A percentile compares a stretch with the other conserved stretches of the same genome.
Evolutionary conservation across 208 protist species (phyloP).

Genomic region (Crithidia thermophila): DNA sequence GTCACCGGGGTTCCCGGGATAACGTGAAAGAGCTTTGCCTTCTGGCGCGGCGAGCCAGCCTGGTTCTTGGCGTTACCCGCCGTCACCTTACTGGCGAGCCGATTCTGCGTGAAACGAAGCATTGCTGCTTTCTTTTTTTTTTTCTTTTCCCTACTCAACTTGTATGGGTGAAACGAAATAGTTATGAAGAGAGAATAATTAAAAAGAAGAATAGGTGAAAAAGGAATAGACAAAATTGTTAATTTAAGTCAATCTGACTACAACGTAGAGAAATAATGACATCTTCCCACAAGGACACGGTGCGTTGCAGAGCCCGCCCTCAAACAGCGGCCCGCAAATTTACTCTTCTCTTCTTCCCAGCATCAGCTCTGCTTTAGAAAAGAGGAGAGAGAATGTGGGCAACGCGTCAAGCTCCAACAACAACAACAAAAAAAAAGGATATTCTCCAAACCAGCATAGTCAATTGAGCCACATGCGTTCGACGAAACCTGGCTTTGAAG

Average conservation of each 20-base stretch:
- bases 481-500: too few relatives aligned
- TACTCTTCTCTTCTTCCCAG: too few relatives aligned
- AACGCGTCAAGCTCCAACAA: too few relatives aligned
- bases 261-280: not conserved
- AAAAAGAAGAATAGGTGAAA: conserved; percentile 5
- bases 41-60: conserved; percentile 57
- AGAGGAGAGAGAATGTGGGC: too few relatives aligned
- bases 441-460: not conserved
- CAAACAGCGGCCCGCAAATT: too few relatives aligned
- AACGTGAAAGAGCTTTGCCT: conserved; percentile 75
- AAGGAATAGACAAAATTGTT: conserved; percentile 11
- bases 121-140: conserved; percentile 31
- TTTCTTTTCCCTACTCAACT: not conserved
- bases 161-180: too few relatives aligned
- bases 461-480: not conserved
- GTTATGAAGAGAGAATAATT: too few relatives aligned
- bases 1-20: conserved; percentile 78
- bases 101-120: conserved; percentile 38
- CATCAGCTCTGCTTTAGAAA: too few relatives aligned
- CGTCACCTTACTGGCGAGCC: conserved; percentile 76
- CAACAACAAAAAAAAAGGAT: not conserved
- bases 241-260: not conserved
- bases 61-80: conserved; percentile 86
- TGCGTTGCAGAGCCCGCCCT: too few relatives aligned
- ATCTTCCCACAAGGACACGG: too few relatives aligned